Percentiles rank a stretch among this genome's conserved stretches.
Evolutionary conservation across 306 rosid genomes (phyloP).

Genomic region (Styphnolobium japonicum): DNA sequence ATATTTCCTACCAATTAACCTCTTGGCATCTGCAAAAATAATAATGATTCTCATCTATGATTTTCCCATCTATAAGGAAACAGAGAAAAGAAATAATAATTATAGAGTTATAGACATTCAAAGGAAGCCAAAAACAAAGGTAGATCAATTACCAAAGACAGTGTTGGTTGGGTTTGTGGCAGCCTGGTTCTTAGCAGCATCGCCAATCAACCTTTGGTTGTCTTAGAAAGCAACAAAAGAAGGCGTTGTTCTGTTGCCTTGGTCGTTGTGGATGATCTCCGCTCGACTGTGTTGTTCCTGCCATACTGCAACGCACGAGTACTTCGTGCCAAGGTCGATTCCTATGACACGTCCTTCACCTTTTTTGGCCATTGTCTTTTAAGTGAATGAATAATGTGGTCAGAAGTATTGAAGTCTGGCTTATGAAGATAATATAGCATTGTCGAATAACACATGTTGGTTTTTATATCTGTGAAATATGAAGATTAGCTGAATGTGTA

Average conservation of each 20-base stretch:
- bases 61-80: too few relatives aligned
- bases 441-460: too few relatives aligned
- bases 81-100: neutral
- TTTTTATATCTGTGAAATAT: too few relatives aligned
- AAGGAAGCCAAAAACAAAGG: neutral
- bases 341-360: neutral
- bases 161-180: slow-evolving; percentile 12
- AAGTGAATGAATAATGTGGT: neutral
- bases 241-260: neutral
- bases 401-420: neutral
- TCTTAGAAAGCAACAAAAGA: slow-evolving; percentile 9
- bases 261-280: slow-evolving; percentile 18
- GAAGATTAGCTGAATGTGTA: too few relatives aligned
- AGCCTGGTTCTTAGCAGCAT: slow-evolving; percentile 15
- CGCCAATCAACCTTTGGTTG: slow-evolving; percentile 1
- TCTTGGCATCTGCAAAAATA: neutral
- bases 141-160: neutral
- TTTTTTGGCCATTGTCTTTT: neutral
- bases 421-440: too few relatives aligned
- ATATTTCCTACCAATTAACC: slow-evolving; percentile 17
- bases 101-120: too few relatives aligned
- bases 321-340: slow-evolving; percentile 15
- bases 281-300: neutral
- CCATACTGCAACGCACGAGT: slow-evolving; percentile 23
- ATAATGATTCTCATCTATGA: neutral